Conservation (phyloP, 176 grass and related monocot species). For the Avena atlantica region DNA sequence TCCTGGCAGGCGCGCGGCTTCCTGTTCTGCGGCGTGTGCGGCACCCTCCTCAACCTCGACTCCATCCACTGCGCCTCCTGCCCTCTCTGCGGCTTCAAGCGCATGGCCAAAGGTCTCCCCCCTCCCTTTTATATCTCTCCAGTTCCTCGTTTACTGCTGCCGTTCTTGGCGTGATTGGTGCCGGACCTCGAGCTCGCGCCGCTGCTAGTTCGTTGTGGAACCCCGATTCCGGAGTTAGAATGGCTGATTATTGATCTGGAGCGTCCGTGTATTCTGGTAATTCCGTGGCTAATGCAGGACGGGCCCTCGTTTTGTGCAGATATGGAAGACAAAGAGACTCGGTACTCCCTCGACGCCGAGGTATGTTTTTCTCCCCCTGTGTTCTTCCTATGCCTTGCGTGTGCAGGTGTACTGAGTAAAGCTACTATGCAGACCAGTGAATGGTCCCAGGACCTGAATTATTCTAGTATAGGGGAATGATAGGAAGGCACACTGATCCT, state of each 20-base stretch:
- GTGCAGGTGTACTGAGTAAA: too few relatives aligned
- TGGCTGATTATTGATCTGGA: not conserved
- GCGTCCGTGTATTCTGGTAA: not conserved
- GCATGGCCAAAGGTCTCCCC: constrained; percentile 60
- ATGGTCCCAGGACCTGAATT: not conserved
- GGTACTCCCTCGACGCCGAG: constrained; percentile 64
- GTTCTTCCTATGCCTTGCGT: not conserved
- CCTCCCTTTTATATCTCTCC: not conserved
- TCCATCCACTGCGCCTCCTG: constrained; percentile 58
- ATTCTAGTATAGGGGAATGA: not conserved
- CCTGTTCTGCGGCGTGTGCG: constrained; percentile 80
- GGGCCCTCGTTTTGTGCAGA: constrained; percentile 38
- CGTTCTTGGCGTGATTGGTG: not conserved
- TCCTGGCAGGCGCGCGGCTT: constrained; percentile 76
- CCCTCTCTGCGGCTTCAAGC: constrained; percentile 86
- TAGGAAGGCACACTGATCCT: not conserved
- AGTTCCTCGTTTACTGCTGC: not conserved
- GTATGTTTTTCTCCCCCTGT: constrained; percentile 1
- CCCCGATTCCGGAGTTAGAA: not conserved
- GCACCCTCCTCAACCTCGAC: constrained; percentile 74
- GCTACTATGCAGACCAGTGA: too few relatives aligned
- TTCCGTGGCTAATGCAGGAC: not conserved
- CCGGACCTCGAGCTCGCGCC: not conserved
- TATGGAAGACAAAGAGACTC: constrained; percentile 66
- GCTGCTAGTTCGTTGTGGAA: not conserved